Percentiles rank a stretch among this genome's conserved stretches.
Conservation (phyloP, 2,329 filamentous ascomycete genomes). For the Fusarium pseudocircinatum region DNA sequence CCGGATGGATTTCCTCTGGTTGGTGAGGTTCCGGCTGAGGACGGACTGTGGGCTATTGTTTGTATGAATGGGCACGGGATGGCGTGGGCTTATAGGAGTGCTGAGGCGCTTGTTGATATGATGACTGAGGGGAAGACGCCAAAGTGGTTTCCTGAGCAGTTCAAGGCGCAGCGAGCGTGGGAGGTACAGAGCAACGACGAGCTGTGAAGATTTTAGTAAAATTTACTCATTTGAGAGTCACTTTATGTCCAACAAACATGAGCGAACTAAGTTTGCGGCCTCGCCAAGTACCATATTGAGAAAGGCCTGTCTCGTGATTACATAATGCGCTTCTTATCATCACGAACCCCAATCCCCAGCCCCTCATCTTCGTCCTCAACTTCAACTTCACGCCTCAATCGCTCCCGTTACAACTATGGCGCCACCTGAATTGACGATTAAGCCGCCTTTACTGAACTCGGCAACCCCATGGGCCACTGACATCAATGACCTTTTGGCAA, state of each 20-base stretch:
- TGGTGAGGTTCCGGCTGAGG: conserved; percentile 16
- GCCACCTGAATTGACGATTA: conserved; percentile 55
- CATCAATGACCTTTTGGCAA: conserved; percentile 65
- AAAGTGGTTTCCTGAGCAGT: conserved; percentile 24
- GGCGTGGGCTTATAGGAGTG: conserved; percentile 26
- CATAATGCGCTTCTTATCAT: conserved; percentile 16
- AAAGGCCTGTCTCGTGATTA: not conserved
- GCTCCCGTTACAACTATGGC: conserved; percentile 8
- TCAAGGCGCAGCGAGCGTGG: conserved; percentile 21
- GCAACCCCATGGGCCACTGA: conserved; percentile 80
- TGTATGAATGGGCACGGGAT: conserved; percentile 28
- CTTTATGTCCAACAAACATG: not conserved
- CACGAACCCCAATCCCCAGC: not conserved
- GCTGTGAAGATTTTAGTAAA: not conserved
- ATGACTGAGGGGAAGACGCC: conserved; percentile 24
- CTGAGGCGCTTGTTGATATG: conserved; percentile 26
- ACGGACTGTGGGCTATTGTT: conserved; percentile 22
- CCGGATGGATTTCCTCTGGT: conserved; percentile 18
- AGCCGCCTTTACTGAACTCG: conserved; percentile 77
- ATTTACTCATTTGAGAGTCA: not conserved
- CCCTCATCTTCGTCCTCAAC: not conserved
- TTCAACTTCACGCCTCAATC: not conserved
- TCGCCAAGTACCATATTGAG: not conserved
- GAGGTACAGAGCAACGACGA: not conserved
- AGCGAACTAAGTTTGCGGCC: not conserved